Base-by-base conservation (phyloP, 331 rosid species). In the Pyracantha coccinea region DNA sequence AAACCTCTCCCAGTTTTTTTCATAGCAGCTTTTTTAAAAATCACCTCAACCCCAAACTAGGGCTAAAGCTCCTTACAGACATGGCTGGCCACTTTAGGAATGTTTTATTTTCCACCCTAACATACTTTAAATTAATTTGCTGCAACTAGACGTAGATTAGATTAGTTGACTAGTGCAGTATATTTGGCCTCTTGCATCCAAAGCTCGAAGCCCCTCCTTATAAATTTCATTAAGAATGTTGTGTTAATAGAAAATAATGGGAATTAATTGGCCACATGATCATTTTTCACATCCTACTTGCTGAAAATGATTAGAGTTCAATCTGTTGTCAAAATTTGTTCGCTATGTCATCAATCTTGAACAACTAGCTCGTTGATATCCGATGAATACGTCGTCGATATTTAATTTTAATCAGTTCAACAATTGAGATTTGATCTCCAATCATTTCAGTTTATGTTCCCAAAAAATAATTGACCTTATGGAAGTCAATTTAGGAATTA, bases 321-420 rank as follows among this genome's bases (percentile, higher is more conserved):
- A 50, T 47, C 0, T 15, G 7, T 47, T 1, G n/a, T 15, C 3
- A 6, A 47, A 5, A 47, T 47, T 47, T 5, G 54, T 1, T 47
- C 54, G 0, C 6, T 5, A 2, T 50, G 9, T 50, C 21, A 7
- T 50, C 10, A 50, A 50, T 16, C 0, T 2, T 50, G 16, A 0
- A 50, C 4, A 16, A 0, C 9, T 17, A 50, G 0, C 9, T 50
- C 8, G 9, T 17, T 0, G 10, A 7, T 16, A 6, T 50, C 1
- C 0, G 8, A 17, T 17, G 0, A 2, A 5, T 50, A 17, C 9
- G 0, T 50, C 21, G 0, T 1, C 8, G 1, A 50, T 50, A 16
- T 50, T 16, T 50, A 17, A 17, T 50, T 50, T 50, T 50, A 50
- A 50, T 17, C 2, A 50, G 0, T 50, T 50, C 4, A 50, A 50